Evolutionary conservation across 345 rosid species (phyloP).

Genomic region (Syzygium aqueum): DNA sequence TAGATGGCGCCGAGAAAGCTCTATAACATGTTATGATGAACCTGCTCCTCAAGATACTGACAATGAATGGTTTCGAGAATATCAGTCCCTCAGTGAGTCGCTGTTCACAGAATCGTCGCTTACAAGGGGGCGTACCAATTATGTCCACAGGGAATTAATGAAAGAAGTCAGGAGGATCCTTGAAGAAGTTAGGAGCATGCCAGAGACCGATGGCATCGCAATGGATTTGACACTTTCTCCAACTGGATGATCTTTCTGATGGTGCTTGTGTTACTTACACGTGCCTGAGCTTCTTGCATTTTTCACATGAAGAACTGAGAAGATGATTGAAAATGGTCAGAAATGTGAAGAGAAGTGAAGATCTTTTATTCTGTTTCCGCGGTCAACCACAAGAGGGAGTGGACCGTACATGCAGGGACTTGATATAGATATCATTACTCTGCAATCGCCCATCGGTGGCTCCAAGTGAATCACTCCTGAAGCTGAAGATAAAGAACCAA

Average conservation of each 20-base stretch:
- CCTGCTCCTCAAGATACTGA: slow-evolving; percentile 34
- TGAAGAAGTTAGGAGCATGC: slow-evolving; percentile 51
- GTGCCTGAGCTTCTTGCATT: slow-evolving; percentile 21
- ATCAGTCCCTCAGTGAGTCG: slow-evolving; percentile 57
- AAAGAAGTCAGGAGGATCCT: slow-evolving; percentile 32
- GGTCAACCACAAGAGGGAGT: background rate
- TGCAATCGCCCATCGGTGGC: background rate
- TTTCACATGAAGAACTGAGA: slow-evolving; percentile 7
- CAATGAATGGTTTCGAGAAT: slow-evolving; percentile 44
- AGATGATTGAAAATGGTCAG: background rate
- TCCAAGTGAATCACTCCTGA: background rate
- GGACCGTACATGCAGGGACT: background rate
- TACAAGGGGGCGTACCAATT: slow-evolving; percentile 48
- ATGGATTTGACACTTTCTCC: slow-evolving; percentile 28
- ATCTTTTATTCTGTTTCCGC: background rate
- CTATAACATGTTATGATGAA: slow-evolving; percentile 26
- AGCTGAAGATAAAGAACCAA: background rate
- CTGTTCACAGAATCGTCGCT: slow-evolving; percentile 55
- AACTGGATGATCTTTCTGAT: slow-evolving; percentile 8
- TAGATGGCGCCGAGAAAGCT: slow-evolving; percentile 59
- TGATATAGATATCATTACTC: background rate
- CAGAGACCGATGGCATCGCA: slow-evolving; percentile 16
- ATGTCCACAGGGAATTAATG: slow-evolving; percentile 49
- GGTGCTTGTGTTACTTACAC: background rate
- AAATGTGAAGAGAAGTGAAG: background rate